Evolutionary conservation across 2,329 filamentous ascomycete genomes (phyloP).

Genomic region (Lasiodiplodia hormozganensis): DNA sequence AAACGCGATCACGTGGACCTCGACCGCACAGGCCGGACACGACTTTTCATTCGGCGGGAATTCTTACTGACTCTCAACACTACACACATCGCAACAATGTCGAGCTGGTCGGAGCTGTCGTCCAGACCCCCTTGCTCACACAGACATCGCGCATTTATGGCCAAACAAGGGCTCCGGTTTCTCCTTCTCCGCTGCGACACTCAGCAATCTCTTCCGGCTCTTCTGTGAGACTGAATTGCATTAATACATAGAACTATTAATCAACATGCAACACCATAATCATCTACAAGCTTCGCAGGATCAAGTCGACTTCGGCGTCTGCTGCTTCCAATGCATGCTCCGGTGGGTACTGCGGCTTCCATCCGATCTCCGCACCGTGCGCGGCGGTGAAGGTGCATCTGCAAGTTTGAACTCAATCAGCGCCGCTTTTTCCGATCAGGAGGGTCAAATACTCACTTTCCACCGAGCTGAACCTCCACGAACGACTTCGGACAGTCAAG

Average conservation of each 20-base stretch:
- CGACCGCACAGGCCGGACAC: neutral
- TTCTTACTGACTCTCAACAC: too few species aligned
- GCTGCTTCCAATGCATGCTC: conserved; percentile 57
- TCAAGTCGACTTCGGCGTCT: conserved; percentile 56
- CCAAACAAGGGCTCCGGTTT: neutral
- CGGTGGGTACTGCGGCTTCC: conserved; percentile 52
- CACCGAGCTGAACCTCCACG: conserved; percentile 53
- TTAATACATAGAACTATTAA: neutral
- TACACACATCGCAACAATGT: too few species aligned
- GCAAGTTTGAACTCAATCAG: conserved; percentile 23
- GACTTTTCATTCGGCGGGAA: neutral
- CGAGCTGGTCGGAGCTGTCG: too few species aligned
- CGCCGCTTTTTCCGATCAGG: neutral
- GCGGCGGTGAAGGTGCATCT: conserved; percentile 55
- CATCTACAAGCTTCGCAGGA: conserved; percentile 37
- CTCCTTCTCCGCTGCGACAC: neutral
- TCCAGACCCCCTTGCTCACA: too few species aligned
- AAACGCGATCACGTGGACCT: neutral
- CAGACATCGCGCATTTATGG: too few species aligned
- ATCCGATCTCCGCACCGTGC: conserved; percentile 53
- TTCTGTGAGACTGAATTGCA: neutral
- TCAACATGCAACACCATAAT: too few species aligned
- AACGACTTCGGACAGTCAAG: conserved; percentile 44
- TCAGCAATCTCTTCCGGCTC: neutral
- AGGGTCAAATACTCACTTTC: conserved; percentile 46